These are phyloP conservation scores for Tagetes erecta DNA, from an alignment of 129 eudicot species.

Conservation along the genomic window DNA sequence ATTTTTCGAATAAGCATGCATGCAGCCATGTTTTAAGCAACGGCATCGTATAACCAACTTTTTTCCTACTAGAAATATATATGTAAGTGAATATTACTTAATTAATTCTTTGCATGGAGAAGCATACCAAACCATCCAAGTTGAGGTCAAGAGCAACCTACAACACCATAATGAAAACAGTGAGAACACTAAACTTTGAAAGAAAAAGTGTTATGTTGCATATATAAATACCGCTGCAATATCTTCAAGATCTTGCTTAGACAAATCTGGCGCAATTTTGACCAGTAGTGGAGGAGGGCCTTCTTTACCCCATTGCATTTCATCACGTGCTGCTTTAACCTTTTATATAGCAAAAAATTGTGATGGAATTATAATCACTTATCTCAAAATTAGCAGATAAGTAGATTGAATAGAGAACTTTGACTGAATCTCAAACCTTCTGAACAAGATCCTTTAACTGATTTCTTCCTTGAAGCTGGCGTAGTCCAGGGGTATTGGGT, in stretches of 20 bases:
- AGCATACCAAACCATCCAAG: constrained; percentile 90
- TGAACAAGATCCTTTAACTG: constrained; percentile 92
- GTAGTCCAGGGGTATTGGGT: constrained; percentile 96
- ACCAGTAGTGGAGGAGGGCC: constrained; percentile 99
- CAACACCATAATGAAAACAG: constrained; percentile 19
- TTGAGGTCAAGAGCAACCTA: constrained; percentile 97
- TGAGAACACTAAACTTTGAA: constrained; percentile 30
- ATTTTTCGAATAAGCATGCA: constrained; percentile 10
- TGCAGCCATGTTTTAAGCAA: constrained; percentile 11
- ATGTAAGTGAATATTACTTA: constrained; percentile 3
- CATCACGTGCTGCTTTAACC: constrained; percentile 99
- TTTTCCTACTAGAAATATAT: neutral
- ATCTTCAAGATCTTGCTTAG: constrained; percentile 95
- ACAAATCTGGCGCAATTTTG: constrained; percentile 98
- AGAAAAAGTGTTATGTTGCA: constrained; percentile 14
- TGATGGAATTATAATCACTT: neutral
- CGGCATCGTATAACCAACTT: neutral
- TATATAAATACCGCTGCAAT: constrained; percentile 75
- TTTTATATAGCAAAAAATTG: constrained; percentile 27
- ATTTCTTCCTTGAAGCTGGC: constrained; percentile 97
- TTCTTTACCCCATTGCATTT: constrained; percentile 97
- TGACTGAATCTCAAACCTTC: constrained; percentile 51
- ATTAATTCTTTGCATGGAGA: constrained; percentile 13
- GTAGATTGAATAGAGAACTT: neutral
- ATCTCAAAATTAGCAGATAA: neutral